Evolutionary conservation across 306 rosid species (phyloP), one percentile per base, ranked within the genome.

Genomic region (Sesbania bispinosa): DNA sequence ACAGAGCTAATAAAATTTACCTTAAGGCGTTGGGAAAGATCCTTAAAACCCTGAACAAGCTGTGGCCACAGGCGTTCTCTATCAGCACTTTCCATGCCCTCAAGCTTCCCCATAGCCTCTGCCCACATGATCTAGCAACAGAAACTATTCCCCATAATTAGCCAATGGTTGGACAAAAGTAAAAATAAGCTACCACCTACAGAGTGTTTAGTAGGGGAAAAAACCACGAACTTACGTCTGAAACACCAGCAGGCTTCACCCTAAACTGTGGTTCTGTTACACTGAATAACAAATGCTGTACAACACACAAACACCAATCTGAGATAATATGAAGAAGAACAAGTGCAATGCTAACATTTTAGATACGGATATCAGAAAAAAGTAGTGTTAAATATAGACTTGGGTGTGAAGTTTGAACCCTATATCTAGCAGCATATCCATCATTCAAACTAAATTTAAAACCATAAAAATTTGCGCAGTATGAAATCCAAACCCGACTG

Each of bases 21-120:
- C 97, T 91, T 88, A 36, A 95, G 84, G 35, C 99, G 91, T 60
- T 88, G 88, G 7, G 97, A 95, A 81, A 95, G 96, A 86, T 89
- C 99, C 84, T 91, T 91, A 73, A 91, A 91, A 55, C 97, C 96
- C 76, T 80, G 88, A 73, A 80, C 95, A 64, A 89, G 96, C 50
- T 95, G 96, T 62, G 99, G 99, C 99, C 99, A 95, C 30, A 91
- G 75, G 15, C 99, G 96, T 45, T 91, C 99, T 74, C 97, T 76
- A 54, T 95, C 96, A 10, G 90, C 82, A 75, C 92, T 89, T 78
- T 88, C 96, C 95, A 95, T 84, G 39, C 97, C 99, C 79, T 95
- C 99, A 48, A 91, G 96, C 85, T 95, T 95, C 39, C 88, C 91
- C 97, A 88, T 86, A 16, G 99, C 99, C 87, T 95, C 99, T n/a